phyloP scores from a whole-genome alignment of 78 protist genomes.

The Speleostelium caveatum region DNA sequence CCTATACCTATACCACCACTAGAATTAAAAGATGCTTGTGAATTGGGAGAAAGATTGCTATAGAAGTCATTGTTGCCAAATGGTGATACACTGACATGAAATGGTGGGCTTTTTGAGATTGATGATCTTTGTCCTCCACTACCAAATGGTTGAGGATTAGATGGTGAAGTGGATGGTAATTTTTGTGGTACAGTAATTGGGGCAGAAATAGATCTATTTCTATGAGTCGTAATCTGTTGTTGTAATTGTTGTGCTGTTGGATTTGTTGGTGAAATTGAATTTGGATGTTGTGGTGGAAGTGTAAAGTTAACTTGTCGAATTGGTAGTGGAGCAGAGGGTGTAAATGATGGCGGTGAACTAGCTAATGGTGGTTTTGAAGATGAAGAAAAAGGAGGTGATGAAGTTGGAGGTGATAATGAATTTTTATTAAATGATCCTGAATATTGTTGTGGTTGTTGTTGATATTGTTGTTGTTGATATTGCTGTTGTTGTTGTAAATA shows the following conservation, averaged over 20 bases:
- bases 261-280: not conserved
- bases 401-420: slow-evolving; percentile 33
- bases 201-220: not conserved
- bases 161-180: not conserved
- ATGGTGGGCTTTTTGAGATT: slow-evolving; percentile 21
- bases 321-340: not conserved
- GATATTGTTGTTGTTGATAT: not conserved
- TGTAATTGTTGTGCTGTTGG: not conserved
- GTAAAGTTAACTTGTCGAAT: not conserved
- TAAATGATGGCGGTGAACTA: slow-evolving; percentile 38
- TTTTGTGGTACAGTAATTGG: not conserved
- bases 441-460: slow-evolving; percentile 72
- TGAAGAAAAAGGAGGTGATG: slow-evolving; percentile 4
- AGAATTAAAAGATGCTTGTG: too few species aligned
- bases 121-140: not conserved
- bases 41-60: too few species aligned
- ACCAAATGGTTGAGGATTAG: too few species aligned
- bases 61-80: slow-evolving; percentile 37
- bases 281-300: not conserved
- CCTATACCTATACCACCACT: not conserved
- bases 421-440: slow-evolving; percentile 34
- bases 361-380: slow-evolving; percentile 18
- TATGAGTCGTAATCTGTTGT: too few species aligned
- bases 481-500: not conserved
- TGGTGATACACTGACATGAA: slow-evolving; percentile 31